Base-by-base conservation (phyloP, 495 filamentous ascomycete species). In the Talaromyces liani region DNA sequence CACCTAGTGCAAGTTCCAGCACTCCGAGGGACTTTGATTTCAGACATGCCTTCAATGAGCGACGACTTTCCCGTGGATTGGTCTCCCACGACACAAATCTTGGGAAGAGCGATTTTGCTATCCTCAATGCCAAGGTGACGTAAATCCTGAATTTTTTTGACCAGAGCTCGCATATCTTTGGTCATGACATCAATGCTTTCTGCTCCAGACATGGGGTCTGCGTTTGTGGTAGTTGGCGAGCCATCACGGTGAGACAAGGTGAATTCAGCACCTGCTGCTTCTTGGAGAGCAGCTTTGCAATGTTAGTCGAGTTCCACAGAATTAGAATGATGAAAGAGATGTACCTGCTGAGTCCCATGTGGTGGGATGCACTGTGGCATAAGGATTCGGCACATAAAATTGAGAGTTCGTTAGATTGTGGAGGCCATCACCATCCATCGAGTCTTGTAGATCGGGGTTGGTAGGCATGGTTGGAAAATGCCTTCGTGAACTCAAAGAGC, bases 11-110 rank as follows among this genome's bases (percentile, higher is more conserved):
- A 94, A 0, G 87, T 88, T 0, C 86, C 88, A 0, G 80, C 78
- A 63, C 79, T 82, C 2, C 89, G 78, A 0, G 91, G 91, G 0
- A 93, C 82, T 58, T 85, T 85, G 57, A 95, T 88, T n/a, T 87
- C 89, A 1, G 87, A 86, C 36, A 94, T 86, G 0, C 87, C 89
- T 31, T 91, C 90, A 71, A 96, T 91, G 0, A 95, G 73, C 2
- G 88, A 91, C 3, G 84, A 88, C 66, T 96, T 96, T 0, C 91
- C 91, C 0, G 91, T 85, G 3, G 83, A 87, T 65, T 95, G 91
- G 62, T 94, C 91, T 1, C 91, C 91, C 1, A 93, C 85, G 0
- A 92, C 83, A 12, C 90, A 89, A 16, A 94, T 82, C 65, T 90
- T 90, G 0, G 91, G 91, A 0, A 94, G 74, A 2, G 80, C 80